These are phyloP conservation scores for Venustampulla echinocandica DNA, from an alignment of 495 filamentous ascomycete genomes.

Conservation along the genomic window DNA sequence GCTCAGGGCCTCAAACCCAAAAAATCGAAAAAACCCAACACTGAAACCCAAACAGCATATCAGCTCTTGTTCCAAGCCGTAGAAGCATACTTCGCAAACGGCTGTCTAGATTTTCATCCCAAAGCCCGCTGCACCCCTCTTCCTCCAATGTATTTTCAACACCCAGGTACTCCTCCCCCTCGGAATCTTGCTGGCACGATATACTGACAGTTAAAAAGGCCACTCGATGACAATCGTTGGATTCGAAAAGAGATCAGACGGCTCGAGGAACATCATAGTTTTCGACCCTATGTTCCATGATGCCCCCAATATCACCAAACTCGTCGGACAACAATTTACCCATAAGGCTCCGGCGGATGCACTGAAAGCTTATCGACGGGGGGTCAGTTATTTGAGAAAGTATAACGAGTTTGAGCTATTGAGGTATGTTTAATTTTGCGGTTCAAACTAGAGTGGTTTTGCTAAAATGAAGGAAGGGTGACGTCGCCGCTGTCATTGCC, in stretches of 20 bases:
- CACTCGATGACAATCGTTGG: constrained; percentile 93
- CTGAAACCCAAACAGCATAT: constrained; percentile 7
- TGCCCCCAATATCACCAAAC: constrained; percentile 47
- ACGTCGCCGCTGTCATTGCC: constrained; percentile 6
- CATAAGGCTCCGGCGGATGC: constrained; percentile 42
- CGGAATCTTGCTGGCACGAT: background rate
- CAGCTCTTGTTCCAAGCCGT: constrained; percentile 52
- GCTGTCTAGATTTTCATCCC: constrained; percentile 27
- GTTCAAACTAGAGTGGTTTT: background rate
- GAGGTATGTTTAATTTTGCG: constrained; percentile 45
- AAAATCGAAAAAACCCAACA: background rate
- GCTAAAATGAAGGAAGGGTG: constrained; percentile 1
- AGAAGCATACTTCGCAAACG: constrained; percentile 63
- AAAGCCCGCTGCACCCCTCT: constrained; percentile 60
- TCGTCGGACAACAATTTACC: constrained; percentile 40
- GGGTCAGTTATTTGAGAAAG: constrained; percentile 54
- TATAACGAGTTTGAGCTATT: constrained; percentile 73
- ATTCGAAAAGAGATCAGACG: constrained; percentile 59
- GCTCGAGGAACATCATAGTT: constrained; percentile 63
- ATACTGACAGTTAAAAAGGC: constrained; percentile 36
- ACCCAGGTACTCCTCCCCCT: constrained; percentile 46
- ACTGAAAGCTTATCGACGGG: constrained; percentile 64
- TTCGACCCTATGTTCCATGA: constrained; percentile 86
- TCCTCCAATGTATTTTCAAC: constrained; percentile 88
- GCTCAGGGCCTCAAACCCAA: constrained; percentile 38